A percentile compares a stretch with the other conserved stretches of the same genome.
Evolutionary conservation across 179 eudicot species (phyloP).

Genomic region (Carnegiea gigantea): DNA sequence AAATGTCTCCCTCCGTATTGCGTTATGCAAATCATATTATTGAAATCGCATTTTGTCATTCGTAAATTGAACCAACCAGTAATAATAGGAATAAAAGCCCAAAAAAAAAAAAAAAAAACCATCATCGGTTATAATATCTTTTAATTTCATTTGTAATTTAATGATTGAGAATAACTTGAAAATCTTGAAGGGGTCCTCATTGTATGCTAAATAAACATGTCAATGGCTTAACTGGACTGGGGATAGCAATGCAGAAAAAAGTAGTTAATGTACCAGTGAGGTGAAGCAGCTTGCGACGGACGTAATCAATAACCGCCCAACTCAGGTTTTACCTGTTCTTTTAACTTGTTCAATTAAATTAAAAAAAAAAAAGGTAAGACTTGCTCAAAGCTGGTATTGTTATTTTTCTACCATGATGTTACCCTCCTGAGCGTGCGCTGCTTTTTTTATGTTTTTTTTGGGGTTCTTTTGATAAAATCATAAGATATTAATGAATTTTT

Average conservation of each 20-base stretch:
- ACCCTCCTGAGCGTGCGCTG: neutral
- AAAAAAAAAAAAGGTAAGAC: neutral
- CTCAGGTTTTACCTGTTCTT: neutral
- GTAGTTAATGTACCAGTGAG: neutral
- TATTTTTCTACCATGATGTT: neutral
- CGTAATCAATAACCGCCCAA: neutral
- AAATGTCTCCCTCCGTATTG: too few species aligned
- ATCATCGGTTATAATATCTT: too few species aligned
- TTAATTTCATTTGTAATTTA: too few species aligned
- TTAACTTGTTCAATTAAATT: neutral
- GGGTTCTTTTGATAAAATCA: neutral
- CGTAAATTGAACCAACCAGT: too few species aligned
- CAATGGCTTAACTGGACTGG: too few species aligned
- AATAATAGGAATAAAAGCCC: too few species aligned
- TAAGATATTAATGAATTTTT: neutral
- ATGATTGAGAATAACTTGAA: too few species aligned
- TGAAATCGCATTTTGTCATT: too few species aligned
- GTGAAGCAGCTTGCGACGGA: neutral
- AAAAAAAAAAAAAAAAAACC: too few species aligned
- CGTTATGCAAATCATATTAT: too few species aligned
- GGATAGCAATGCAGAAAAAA: neutral
- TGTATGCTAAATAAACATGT: too few species aligned
- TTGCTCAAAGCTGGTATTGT: neutral
- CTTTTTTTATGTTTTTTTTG: neutral
- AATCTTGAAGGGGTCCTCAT: too few species aligned